Conservation (phyloP, 2,329 filamentous ascomycete genomes). For the Fusarium siculi region DNA sequence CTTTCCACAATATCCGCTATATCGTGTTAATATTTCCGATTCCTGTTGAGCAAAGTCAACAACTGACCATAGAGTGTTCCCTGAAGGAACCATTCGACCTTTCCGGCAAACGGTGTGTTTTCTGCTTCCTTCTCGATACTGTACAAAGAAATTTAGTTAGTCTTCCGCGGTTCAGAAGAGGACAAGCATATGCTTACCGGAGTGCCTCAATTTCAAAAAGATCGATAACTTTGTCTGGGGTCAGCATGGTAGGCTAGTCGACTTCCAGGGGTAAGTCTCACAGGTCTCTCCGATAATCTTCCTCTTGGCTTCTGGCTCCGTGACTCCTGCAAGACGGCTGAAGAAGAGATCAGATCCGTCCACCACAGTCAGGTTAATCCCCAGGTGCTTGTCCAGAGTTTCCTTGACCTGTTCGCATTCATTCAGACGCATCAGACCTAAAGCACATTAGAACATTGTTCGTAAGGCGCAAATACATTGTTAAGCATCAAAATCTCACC, state of each 20-base stretch:
- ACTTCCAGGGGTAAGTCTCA: slow-evolving; percentile 10
- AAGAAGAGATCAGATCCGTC: not conserved
- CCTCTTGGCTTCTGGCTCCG: not conserved
- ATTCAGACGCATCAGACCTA: not conserved
- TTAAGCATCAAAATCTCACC: slow-evolving; percentile 22
- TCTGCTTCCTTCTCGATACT: not conserved
- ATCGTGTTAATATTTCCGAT: not conserved
- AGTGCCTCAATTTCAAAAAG: not conserved
- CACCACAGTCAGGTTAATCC: not conserved
- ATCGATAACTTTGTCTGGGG: not conserved
- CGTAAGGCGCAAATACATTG: no score
- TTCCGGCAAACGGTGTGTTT: not conserved
- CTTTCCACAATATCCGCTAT: not conserved
- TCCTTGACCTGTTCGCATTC: not conserved
- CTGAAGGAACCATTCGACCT: not conserved
- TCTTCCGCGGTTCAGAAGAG: not conserved
- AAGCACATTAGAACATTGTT: not conserved
- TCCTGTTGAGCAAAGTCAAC: not conserved
- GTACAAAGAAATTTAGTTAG: not conserved
- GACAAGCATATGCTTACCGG: not conserved
- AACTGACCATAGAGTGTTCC: not conserved
- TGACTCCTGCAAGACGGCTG: not conserved
- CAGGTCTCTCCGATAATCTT: not conserved
- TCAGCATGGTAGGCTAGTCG: not conserved
- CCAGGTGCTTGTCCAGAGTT: not conserved